Conservation (phyloP, 1,139 yeast genomes). For the Tardiomyces blankii region DNA sequence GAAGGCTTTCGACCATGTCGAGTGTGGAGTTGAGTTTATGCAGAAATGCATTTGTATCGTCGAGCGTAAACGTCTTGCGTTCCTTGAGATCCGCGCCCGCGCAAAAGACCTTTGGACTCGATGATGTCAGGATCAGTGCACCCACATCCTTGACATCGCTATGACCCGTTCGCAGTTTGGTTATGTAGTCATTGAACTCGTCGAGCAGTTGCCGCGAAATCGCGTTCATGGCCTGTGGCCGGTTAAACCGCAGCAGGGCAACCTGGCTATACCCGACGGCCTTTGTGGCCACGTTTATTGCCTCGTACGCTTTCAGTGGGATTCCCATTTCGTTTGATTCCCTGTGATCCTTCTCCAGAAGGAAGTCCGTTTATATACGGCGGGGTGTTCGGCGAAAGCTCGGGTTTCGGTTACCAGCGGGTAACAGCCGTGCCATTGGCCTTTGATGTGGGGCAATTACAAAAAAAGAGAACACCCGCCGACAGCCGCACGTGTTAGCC, state of each 20-base stretch:
- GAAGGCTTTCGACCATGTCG: constrained; percentile 15
- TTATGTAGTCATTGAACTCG: constrained; percentile 16
- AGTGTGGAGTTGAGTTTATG: constrained; percentile 19
- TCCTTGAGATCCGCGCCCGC: constrained; percentile 28
- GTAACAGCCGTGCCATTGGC: too few relatives aligned
- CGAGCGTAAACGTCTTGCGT: constrained; percentile 20
- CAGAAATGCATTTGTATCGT: constrained; percentile 20
- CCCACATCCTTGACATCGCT: constrained; percentile 12
- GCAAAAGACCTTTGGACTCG: constrained; percentile 20
- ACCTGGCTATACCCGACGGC: constrained; percentile 5
- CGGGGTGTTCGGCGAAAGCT: too few relatives aligned
- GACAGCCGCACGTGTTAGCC: too few relatives aligned
- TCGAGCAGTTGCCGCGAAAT: constrained; percentile 19
- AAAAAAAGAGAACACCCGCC: too few relatives aligned
- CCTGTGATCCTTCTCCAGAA: too few relatives aligned
- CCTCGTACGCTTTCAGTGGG: background rate
- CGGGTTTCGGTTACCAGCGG: too few relatives aligned
- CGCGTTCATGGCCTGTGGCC: constrained; percentile 24
- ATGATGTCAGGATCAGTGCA: constrained; percentile 20
- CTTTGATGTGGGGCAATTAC: too few relatives aligned
- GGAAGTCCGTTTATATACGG: too few relatives aligned
- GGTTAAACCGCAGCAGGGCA: constrained; percentile 19
- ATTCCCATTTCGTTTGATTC: background rate
- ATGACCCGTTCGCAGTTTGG: constrained; percentile 9
- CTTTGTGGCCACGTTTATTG: background rate